phyloP scores from a whole-genome alignment of 257 asterid genomes.

The Capsicum pubescens region DNA sequence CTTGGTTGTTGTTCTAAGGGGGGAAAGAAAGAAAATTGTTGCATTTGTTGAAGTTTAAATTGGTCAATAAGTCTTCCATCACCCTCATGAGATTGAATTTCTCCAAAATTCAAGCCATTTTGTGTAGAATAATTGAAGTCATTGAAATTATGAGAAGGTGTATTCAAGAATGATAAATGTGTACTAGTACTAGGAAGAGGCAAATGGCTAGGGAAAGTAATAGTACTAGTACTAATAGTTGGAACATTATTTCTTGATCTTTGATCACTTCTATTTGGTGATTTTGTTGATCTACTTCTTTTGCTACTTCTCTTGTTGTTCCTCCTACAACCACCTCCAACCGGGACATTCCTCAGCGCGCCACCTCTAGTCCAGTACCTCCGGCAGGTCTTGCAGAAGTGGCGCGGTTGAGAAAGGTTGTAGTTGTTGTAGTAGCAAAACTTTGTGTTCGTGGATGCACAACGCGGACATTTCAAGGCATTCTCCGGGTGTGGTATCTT shows the following conservation, averaged over 20 bases:
- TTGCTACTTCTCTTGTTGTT: slow-evolving; percentile 46
- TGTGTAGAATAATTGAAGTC: slow-evolving; percentile 29
- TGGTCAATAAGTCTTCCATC: slow-evolving; percentile 35
- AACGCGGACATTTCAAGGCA: slow-evolving; percentile 47
- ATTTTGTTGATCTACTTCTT: slow-evolving; percentile 38
- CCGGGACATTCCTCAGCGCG: slow-evolving; percentile 46
- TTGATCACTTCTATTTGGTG: slow-evolving; percentile 30
- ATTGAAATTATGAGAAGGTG: slow-evolving; percentile 34
- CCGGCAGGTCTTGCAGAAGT: slow-evolving; percentile 53
- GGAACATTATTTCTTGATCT: neutral
- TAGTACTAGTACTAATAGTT: slow-evolving; percentile 18
- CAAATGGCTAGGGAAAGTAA: slow-evolving; percentile 13
- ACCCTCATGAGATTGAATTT: slow-evolving; percentile 30
- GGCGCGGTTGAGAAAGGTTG: slow-evolving; percentile 52
- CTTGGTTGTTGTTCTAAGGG: slow-evolving; percentile 35
- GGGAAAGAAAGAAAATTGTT: slow-evolving; percentile 38
- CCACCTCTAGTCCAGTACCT: slow-evolving; percentile 56
- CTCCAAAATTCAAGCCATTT: slow-evolving; percentile 31
- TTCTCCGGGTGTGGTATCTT: slow-evolving; percentile 40
- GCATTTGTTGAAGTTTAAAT: slow-evolving; percentile 40
- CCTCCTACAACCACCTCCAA: slow-evolving; percentile 52
- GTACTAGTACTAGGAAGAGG: slow-evolving; percentile 26
- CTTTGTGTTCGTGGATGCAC: slow-evolving; percentile 48
- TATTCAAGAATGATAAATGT: slow-evolving; percentile 35
- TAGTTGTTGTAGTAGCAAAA: slow-evolving; percentile 52